Base-by-base conservation (phyloP, 805 yeast species). In the Yamadazyma paraphyllophila region DNA sequence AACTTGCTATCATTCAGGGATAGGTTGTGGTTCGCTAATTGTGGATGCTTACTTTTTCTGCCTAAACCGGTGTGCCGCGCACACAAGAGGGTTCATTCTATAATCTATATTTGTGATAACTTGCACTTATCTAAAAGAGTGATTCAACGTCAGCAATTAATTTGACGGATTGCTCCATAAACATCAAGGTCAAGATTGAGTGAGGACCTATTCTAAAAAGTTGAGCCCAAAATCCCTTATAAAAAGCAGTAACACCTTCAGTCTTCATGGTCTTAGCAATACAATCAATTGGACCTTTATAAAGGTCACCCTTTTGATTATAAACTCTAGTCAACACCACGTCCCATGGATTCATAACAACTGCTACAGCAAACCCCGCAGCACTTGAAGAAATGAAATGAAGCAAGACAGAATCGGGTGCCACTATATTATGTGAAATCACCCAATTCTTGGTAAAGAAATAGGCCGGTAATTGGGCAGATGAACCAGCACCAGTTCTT, bases 341-440 rank as follows among this genome's bases (percentile, higher is more conserved):
- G 66, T 94, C 99, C 81, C 96, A 90, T 12, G 99, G 98, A 63
- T 91, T 94, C 97, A 94, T 92, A 27, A 88, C 96, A 15, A 91
- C 73, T 42, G 95, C 91, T 27, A 94, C 98, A 56, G 96, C 97
- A 34, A 90, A 62, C 37, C 99, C 99, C 7, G 97, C 83, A 51
- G 77, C 69, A 1, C 91, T 81, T 36, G 90, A 80, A 1, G 96
- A 80, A 9, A 77, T 59, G 50, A 92, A 74, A 63, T 90, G 96
- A 49, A 87, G 69, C 2, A 75, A 72, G 16, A 71, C 48, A 1
- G 91, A 76, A 27, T 91, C 88, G 34, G 85, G 85, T 4, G 64
- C 62, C 47, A 83, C 71, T 13, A 83, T 30, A 25, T 78, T 71
- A 55, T 81, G 62, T 14, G 74, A 71, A 39, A 80, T 67, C 17